Evolutionary conservation across 2,329 filamentous ascomycete species (phyloP), one percentile per base, ranked within the genome.

Genomic region (Mollisia scopiformis): DNA sequence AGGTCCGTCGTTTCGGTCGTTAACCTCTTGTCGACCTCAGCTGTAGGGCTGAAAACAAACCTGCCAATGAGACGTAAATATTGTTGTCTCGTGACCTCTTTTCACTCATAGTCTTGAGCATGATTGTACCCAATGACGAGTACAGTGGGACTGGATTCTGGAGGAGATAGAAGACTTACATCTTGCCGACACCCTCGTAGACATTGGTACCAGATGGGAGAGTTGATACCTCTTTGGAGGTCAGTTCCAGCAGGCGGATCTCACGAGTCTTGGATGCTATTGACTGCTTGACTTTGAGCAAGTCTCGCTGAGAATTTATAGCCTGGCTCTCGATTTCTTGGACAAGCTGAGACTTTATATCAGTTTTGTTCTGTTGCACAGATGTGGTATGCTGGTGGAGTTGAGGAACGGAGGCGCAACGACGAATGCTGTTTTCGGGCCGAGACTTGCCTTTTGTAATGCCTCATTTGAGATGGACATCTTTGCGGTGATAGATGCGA

Each of bases 391-490:
- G 33, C 31, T 28, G 6, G 14, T 3, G 16, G 2, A 21, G 19
- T n/a, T n/a, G 21, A 51, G 31, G 31, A 19, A 13, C 31, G 23
- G 37, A 39, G 56, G 51, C 31, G 8, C 35, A 66, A 46, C 53
- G 62, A 11, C 37, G 53, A 55, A 49, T 13, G 49, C 46, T 8
- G 19, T 16, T 25, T 49, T 41, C 21, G 43, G 23, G 43, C 43
- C 21, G 7, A 47, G 21, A 59, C 35, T 33, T 74, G 94, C 94
- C 89, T 97, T 97, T 75, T 97, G 91, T 66, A 98, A 82, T 61
- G 93, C 93, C 79, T 96, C 92, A 73, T 96, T 97, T 57, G 93
- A 89, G 70, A 98, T 95, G 57, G 94, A 92, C 94, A 98, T 97
- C 55, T 71, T 84, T 33, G 51, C 25, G 21, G 23, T 47, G 21